These are phyloP conservation scores for Phytophthora capsici DNA, from an alignment of 352 stramenopile species.

Conservation along the genomic window DNA sequence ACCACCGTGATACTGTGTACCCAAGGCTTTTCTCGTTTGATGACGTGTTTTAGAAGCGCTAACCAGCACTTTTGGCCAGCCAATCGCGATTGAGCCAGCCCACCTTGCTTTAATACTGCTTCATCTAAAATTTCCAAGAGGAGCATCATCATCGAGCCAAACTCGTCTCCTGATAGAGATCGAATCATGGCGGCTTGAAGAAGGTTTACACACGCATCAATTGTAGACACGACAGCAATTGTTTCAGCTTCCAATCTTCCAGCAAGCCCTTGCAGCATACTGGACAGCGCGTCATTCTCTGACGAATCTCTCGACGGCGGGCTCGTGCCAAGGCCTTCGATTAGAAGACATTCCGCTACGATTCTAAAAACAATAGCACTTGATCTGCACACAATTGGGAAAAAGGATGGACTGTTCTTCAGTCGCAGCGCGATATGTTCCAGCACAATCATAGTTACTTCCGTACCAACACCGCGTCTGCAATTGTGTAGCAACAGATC, in stretches of 20 bases:
- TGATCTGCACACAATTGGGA: slow-evolving; percentile 56
- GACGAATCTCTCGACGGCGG: neutral
- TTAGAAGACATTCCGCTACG: slow-evolving; percentile 38
- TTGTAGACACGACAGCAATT: slow-evolving; percentile 7
- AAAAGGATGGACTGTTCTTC: slow-evolving; percentile 58
- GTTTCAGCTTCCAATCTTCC: slow-evolving; percentile 13
- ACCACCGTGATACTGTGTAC: slow-evolving; percentile 52
- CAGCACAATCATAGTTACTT: slow-evolving; percentile 53
- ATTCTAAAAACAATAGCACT: slow-evolving; percentile 55
- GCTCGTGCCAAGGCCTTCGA: neutral
- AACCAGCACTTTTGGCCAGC: slow-evolving; percentile 72
- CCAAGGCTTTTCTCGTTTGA: slow-evolving; percentile 55
- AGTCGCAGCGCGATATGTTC: slow-evolving; percentile 56
- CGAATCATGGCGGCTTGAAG: slow-evolving; percentile 44
- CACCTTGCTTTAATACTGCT: slow-evolving; percentile 17
- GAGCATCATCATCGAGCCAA: slow-evolving; percentile 67
- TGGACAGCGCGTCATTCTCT: neutral
- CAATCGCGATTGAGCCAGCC: slow-evolving; percentile 1
- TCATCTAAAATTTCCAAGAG: slow-evolving; percentile 64
- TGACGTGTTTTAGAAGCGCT: slow-evolving; percentile 53
- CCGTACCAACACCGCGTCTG: slow-evolving; percentile 28
- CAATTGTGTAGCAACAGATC: slow-evolving; percentile 61
- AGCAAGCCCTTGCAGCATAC: slow-evolving; percentile 24
- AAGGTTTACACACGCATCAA: slow-evolving; percentile 52
- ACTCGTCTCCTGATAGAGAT: slow-evolving; percentile 65